Conservation (phyloP, 352 stramenopile species). For the Bremia lactucae region DNA sequence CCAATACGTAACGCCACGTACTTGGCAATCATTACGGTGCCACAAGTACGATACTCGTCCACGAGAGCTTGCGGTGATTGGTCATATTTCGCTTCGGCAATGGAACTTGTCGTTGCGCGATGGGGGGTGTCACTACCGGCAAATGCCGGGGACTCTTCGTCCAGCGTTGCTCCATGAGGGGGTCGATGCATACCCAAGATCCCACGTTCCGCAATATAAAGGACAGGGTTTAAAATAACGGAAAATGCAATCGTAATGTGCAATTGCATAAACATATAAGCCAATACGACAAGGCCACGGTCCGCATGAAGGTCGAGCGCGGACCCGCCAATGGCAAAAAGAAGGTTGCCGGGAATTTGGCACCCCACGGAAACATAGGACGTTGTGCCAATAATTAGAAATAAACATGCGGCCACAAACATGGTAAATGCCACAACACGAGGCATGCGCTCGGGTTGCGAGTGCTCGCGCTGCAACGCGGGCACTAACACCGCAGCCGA, state of each 20-base stretch:
- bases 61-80: constrained; percentile 21
- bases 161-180: constrained; percentile 6
- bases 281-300: constrained; percentile 38
- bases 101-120: no score
- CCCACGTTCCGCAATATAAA: constrained; percentile 45
- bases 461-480: constrained; percentile 52
- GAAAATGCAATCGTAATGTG: constrained; percentile 54
- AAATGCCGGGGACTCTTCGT: constrained; percentile 27
- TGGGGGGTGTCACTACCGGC: no score
- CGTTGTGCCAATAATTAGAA: constrained; percentile 35
- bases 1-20: constrained; percentile 29
- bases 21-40: constrained; percentile 24
- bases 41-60: constrained; percentile 31
- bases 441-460: constrained; percentile 45
- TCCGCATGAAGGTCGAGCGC: constrained; percentile 33
- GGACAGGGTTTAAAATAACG: constrained; percentile 43
- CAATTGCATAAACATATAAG: constrained; percentile 54
- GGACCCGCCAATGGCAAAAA: constrained; percentile 42
- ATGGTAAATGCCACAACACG: constrained; percentile 39
- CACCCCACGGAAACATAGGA: constrained; percentile 42
- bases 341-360: constrained; percentile 49
- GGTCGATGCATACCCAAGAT: constrained; percentile 54
- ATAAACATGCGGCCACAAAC: constrained; percentile 32
- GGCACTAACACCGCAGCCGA: constrained; percentile 45
- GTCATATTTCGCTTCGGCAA: constrained; percentile 25